A percentile compares a stretch with the other conserved stretches of the same genome.
These are phyloP conservation scores for Sporothrix schenckii DNA, from an alignment of 2,329 filamentous ascomycete species.

Conservation along the genomic window DNA sequence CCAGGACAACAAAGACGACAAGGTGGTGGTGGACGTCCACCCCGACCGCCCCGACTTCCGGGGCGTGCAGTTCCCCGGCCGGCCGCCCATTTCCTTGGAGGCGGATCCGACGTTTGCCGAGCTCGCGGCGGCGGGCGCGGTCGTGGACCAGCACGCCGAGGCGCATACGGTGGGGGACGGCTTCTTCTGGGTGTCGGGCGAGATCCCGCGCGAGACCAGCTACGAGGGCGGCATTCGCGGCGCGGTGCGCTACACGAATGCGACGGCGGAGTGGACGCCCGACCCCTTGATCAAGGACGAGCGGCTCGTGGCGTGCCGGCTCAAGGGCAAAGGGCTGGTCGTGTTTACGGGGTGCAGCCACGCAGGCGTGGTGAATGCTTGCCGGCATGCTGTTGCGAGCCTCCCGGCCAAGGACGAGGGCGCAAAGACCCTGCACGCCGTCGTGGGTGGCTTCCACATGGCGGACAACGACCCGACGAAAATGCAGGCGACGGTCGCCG, in stretches of 20 bases:
- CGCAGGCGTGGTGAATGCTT: conserved; percentile 57
- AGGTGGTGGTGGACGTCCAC: conserved; percentile 54
- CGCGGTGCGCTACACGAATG: conserved; percentile 49
- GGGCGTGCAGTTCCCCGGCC: conserved; percentile 48
- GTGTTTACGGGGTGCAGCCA: conserved; percentile 61
- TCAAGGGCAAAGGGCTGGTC: conserved; percentile 59
- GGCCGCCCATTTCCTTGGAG: conserved; percentile 52
- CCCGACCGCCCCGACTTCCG: conserved; percentile 56
- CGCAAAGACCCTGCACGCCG: conserved; percentile 49
- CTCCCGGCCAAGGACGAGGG: no score
- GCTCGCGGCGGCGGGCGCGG: conserved; percentile 49
- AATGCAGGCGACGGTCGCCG: conserved; percentile 51
- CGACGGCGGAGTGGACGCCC: conserved; percentile 49
- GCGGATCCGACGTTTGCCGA: conserved; percentile 56
- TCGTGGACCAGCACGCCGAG: conserved; percentile 45
- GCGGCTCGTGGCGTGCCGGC: conserved; percentile 55
- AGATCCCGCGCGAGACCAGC: conserved; percentile 53
- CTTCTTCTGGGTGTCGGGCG: conserved; percentile 57
- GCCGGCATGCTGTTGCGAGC: conserved; percentile 49
- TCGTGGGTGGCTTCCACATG: conserved; percentile 59
- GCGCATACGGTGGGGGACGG: conserved; percentile 53
- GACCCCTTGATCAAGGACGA: conserved; percentile 58
- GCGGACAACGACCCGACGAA: conserved; percentile 50
- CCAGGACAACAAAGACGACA: conserved; percentile 14
- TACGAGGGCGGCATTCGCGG: conserved; percentile 54